phyloP scores from a whole-genome alignment of 2,329 filamentous ascomycete species.

The Colletotrichum falcatum region DNA sequence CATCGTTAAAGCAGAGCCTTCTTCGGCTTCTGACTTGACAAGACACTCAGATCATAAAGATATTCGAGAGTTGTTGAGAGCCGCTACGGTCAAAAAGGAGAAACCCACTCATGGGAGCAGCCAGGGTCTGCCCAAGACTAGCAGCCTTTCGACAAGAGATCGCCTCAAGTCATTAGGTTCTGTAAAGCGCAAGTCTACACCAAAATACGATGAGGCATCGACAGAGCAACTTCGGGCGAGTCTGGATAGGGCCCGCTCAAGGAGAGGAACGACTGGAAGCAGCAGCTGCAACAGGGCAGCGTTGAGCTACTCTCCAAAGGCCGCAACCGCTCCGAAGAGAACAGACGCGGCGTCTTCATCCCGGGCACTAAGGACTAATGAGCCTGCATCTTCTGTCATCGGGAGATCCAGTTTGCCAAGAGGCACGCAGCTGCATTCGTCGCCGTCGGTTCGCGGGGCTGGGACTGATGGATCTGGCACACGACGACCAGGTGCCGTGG shows the following conservation, averaged over 20 bases:
- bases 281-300: constrained; percentile 8
- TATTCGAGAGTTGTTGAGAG: constrained; percentile 3
- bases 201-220: constrained; percentile 14
- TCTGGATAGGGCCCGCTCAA: neutral
- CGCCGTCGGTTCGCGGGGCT: neutral
- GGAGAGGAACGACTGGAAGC: neutral
- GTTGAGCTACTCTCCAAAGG: neutral
- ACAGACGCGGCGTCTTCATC: neutral
- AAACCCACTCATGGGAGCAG: neutral
- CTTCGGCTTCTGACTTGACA: neutral
- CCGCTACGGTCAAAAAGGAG: constrained; percentile 19
- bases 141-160: constrained; percentile 18
- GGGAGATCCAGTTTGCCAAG: neutral
- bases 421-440: neutral
- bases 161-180: constrained; percentile 13
- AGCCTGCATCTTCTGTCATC: neutral
- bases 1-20: constrained; percentile 16
- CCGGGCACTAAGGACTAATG: too few relatives aligned
- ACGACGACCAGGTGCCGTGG: neutral
- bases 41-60: neutral
- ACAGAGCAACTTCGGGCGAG: neutral
- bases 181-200: constrained; percentile 3
- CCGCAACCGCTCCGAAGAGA: neutral
- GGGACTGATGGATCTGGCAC: neutral
- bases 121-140: neutral